Conservation (phyloP, 176 grass and related monocot species). For the Juncus effusus region DNA sequence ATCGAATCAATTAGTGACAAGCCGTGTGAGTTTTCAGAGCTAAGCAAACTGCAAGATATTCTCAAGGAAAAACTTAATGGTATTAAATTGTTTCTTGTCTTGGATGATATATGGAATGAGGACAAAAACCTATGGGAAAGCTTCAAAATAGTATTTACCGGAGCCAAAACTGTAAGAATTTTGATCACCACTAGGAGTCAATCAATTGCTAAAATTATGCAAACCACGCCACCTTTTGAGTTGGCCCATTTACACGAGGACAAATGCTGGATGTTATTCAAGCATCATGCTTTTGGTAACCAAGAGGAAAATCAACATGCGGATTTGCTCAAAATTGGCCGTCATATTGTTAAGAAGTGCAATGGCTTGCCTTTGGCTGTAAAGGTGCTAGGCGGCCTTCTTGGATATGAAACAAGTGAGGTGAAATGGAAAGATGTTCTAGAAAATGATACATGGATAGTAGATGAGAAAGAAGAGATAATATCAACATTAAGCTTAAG, state of each 20-base stretch:
- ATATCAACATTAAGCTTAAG: slow-evolving; percentile 22
- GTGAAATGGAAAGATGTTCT: slow-evolving; percentile 15
- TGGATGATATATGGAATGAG: slow-evolving; percentile 43
- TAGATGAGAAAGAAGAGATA: slow-evolving; percentile 2
- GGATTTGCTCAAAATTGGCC: slow-evolving; percentile 15
- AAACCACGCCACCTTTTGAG: slow-evolving; percentile 1
- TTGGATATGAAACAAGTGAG: slow-evolving; percentile 10
- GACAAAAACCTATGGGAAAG: slow-evolving; percentile 18
- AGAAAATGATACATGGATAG: slow-evolving; percentile 29
- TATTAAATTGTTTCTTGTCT: slow-evolving; percentile 25
- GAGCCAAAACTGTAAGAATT: slow-evolving; percentile 11
- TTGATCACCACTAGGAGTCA: slow-evolving; percentile 27
- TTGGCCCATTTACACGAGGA: slow-evolving; percentile 6
- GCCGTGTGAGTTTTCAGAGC: not conserved
- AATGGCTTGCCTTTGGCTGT: slow-evolving; percentile 28
- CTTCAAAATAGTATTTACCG: not conserved
- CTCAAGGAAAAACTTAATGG: not conserved
- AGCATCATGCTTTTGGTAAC: not conserved
- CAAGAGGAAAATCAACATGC: not conserved
- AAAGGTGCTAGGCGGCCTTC: slow-evolving; percentile 15
- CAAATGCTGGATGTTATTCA: slow-evolving; percentile 24
- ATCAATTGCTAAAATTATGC: slow-evolving; percentile 15
- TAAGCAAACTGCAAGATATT: not conserved
- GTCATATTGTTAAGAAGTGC: slow-evolving; percentile 6
- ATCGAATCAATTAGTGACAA: not conserved